Evolutionary conservation across 345 rosid species (phyloP), one percentile per base, ranked within the genome.

Genomic region (Lepidium didymum): DNA sequence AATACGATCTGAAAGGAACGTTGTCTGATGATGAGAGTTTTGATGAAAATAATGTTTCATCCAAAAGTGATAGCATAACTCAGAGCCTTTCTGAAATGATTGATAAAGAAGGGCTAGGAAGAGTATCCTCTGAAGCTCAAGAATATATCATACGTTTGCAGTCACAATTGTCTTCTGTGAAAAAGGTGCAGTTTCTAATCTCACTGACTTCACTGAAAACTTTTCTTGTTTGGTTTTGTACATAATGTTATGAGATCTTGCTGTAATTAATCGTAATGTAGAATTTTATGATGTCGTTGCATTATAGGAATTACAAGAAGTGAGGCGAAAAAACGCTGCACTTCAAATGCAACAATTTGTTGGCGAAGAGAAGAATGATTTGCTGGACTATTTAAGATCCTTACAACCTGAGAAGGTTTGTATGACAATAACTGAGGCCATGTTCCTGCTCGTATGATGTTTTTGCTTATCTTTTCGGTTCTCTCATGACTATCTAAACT

Each of bases 341-440:
- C 88, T 93, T 76, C 98, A 90, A 70, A 90, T 93, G 98, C 98
- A 90, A 71, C 98, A 88, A 71, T 90, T 93, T 80, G 98, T 93
- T 52, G 95, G 98, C 0, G 98, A 93, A 85, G 98, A 93, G 84
- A 88, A 87, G 86, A 93, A 93, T 72, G 98, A 93, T 84, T 75
- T 90, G 69, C 78, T 93, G 72, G 98, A 93, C 82, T 93, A 90
- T 77, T 80, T 93, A 78, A 82, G 98, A 77, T 93, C 97, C 5
- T 71, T 93, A 56, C 87, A 87, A 76, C 98, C 98, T 33, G 98
- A 93, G 77, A 93, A 93, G 97, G 98, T 92, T 64, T 50, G 52
- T 62, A 4, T 40, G 19, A 27, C 21, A 25, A 4, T 15, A 42
- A 0, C 50, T 58, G 27, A 43, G 56, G 25, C 42, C 8, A 31